These are phyloP conservation scores for Boletus sp. DNA, from an alignment of 768 basidiomycete genomes.

Conservation along the genomic window DNA sequence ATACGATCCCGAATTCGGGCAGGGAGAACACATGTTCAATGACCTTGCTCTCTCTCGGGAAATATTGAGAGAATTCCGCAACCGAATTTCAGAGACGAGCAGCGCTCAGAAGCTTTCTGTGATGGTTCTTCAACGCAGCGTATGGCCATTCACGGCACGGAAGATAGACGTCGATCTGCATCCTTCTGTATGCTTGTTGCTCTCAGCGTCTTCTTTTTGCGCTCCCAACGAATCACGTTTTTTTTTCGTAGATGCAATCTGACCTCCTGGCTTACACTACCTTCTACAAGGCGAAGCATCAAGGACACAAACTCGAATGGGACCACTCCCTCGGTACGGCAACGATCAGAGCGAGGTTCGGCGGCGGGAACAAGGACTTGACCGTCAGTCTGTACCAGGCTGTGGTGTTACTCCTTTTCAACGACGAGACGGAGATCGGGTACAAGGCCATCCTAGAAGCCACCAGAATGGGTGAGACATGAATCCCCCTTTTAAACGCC, in stretches of 20 bases:
- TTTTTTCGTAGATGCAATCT: conserved; percentile 58
- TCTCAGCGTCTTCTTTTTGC: neutral
- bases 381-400: conserved; percentile 90
- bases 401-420: conserved; percentile 83
- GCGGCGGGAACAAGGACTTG: conserved; percentile 73
- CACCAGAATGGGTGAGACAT: conserved; percentile 66
- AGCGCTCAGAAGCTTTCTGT: conserved; percentile 55
- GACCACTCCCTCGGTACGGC: conserved; percentile 84
- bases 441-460: conserved; percentile 66
- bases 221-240: conserved; percentile 6
- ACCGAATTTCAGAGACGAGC: conserved; percentile 38
- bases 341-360: conserved; percentile 69
- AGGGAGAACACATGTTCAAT: conserved; percentile 94
- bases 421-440: conserved; percentile 55
- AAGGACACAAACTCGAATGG: conserved; percentile 76
- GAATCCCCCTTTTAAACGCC: neutral
- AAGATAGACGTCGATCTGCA: conserved; percentile 53
- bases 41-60: conserved; percentile 80
- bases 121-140: conserved; percentile 82
- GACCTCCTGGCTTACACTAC: conserved; percentile 58
- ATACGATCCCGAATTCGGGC: conserved; percentile 93
- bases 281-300: conserved; percentile 80
- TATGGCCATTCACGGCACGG: conserved; percentile 76
- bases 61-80: conserved; percentile 61
- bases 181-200: conserved; percentile 38